Evolutionary conservation across 2,329 filamentous ascomycete genomes (phyloP), one percentile per base, ranked within the genome.

Genomic region (Hypoxylon rubiginosum): DNA sequence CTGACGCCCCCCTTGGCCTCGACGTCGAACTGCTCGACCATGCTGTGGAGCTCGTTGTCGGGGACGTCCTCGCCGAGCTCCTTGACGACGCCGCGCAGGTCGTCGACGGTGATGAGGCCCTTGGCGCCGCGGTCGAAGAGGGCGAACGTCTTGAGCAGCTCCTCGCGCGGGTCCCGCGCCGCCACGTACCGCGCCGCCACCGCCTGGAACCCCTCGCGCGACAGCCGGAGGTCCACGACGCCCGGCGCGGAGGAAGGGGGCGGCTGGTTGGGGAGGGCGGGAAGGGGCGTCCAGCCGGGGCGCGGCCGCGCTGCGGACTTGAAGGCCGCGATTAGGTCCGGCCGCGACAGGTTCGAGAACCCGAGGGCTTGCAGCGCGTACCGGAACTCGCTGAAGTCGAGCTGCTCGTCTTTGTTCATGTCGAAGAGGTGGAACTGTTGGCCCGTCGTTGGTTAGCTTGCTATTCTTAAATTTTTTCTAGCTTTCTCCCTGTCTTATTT

Each of bases 11-110:
- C 94, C 73, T 97, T 97, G 1, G 93, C 95, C 76, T 97, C 92
- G 70, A 97, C 86, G 82, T 99, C 96, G 82, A 98, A 97, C 80
- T 98, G 95, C 76, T 97, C 94, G 82, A 99, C 96, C 96, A 99
- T 99, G 70, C 94, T 94, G 72, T 89, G 86, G 67, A 99, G 85
- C 79, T 99, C 96, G 74, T 97, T 92, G 76, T 99, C 95, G 72
- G 96, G 93, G 72, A 99, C 85, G 11, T 92, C 93, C 79, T 98
- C 95, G 7, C 96, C 96, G 69, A 99, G 84, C 78, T 98, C 96
- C 74, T 93, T 88, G 62, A 95, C 94, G 26, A 98, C 93, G 62
- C 93, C 85, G 67, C 93, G 85, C 80, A 99, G 82, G 82, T 98
- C 96, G 65, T 96, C 92, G 51, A 97, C 82, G 56, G 91, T 94